Evolutionary conservation across 1,284 basidiomycete species (phyloP), one percentile per base, ranked within the genome.

Genomic region (Microbotryomycetes sp.): DNA sequence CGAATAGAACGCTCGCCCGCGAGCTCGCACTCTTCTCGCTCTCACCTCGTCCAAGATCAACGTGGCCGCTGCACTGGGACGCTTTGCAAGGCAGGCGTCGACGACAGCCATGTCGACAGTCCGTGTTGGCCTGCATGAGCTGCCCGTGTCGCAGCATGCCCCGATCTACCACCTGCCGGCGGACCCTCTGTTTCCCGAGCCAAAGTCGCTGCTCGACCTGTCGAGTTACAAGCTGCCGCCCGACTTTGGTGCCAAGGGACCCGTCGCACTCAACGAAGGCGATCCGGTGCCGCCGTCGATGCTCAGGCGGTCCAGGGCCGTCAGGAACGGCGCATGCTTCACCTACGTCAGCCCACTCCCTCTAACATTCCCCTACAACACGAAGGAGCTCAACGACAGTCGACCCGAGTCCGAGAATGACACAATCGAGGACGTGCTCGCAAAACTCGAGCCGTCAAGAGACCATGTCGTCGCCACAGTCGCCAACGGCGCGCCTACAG

Each of bases 321-420:
- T 70, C 7, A 27, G 56, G 3, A 53, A 59, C 15, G 69, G 83
- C 26, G 81, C 83, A 0, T 88, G 91, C 72, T 97, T 89, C 79
- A 85, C 89, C 13, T 85, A 86, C 72, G 85, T 90, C 51, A 81
- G 86, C 1, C 92, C 94, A 0, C 82, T 91, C 59, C 89, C 91
- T 5, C 70, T 88, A 0, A 79, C 85, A 5, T 97, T 97, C 76
- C 94, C 94, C 0, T 91, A 89, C 75, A 80, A 85, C 29, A 84
- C 97, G 13, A 76, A 78, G 54, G 65, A 62, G 45, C 59, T 48
- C 7, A 60, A 27, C 5, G 60, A 61, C 21, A 31, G 28, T 30
- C 28, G 21, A 60, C 48, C 29, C 18, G 31, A 16, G 54, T 64
- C 23, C 57, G 59, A 7, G 26, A 58, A 82, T 82, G 79, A 78